Evolutionary conservation across 371 early-diverging fungal genomes (phyloP).

Genomic region (Mucor mucedo): DNA sequence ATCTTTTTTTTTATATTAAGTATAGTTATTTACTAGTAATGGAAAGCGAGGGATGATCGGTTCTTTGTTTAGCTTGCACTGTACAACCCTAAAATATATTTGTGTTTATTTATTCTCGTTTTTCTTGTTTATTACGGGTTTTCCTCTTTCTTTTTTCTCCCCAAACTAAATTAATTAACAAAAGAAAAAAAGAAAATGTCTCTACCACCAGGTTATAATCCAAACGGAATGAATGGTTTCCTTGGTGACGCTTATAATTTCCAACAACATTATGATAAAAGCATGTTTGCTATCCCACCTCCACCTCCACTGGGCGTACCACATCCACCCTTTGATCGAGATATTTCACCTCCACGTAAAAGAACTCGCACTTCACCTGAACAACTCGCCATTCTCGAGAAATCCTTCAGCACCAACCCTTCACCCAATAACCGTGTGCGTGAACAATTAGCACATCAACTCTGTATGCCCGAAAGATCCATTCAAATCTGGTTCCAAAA

Average conservation of each 20-base stretch:
- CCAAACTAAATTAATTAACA: background rate
- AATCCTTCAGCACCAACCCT: constrained; percentile 72
- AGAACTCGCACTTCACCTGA: constrained; percentile 76
- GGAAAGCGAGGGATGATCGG: constrained; percentile 16
- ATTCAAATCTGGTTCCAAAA: constrained; percentile 99
- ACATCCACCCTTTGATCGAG: constrained; percentile 19
- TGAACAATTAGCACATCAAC: constrained; percentile 80
- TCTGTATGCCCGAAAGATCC: constrained; percentile 88
- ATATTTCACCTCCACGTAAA: constrained; percentile 52
- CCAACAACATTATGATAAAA: constrained; percentile 12
- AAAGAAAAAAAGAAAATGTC: constrained; percentile 1
- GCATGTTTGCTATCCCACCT: constrained; percentile 17
- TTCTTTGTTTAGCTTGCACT: constrained; percentile 10
- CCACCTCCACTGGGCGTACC: constrained; percentile 16
- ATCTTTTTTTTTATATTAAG: constrained; percentile 8
- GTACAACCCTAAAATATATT: constrained; percentile 28
- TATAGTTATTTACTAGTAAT: constrained; percentile 8
- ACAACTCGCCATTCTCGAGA: constrained; percentile 74
- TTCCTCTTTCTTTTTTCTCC: constrained; percentile 2
- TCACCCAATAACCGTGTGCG: constrained; percentile 84
- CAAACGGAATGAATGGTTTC: constrained; percentile 5
- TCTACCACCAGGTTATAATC: constrained; percentile 17
- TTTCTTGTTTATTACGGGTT: background rate
- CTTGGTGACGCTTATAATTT: constrained; percentile 5
- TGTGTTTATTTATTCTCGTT: constrained; percentile 6